phyloP scores from a whole-genome alignment of 2,329 filamentous ascomycete species.

The Sclerotinia sclerotiorum region DNA sequence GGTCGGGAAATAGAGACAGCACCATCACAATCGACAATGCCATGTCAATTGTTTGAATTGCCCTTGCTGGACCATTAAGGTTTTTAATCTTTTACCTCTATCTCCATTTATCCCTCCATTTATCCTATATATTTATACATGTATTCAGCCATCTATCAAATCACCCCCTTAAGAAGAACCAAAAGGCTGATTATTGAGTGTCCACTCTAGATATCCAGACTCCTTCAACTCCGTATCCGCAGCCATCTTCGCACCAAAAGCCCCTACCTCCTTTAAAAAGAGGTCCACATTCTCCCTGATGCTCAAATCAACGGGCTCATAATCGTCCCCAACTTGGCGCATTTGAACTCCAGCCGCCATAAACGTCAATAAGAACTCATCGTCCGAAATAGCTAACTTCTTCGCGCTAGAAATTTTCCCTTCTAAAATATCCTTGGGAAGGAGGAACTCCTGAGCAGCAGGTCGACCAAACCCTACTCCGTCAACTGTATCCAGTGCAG shows the following conservation, averaged over 20 bases:
- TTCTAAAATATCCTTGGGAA: slow-evolving; percentile 45
- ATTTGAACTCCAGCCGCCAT: slow-evolving; percentile 36
- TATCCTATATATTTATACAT: background rate
- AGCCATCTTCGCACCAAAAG: slow-evolving; percentile 45
- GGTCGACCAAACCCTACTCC: slow-evolving; percentile 52
- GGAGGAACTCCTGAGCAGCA: slow-evolving; percentile 46
- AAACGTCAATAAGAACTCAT: slow-evolving; percentile 48
- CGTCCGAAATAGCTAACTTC: slow-evolving; percentile 48
- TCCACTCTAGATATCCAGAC: slow-evolving; percentile 48
- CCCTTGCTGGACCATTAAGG: slow-evolving; percentile 15
- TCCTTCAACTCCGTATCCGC: slow-evolving; percentile 43
- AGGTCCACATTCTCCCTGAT: slow-evolving; percentile 48
- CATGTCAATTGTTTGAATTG: too few species aligned
- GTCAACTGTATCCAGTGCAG: slow-evolving; percentile 49
- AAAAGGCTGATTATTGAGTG: slow-evolving; percentile 30
- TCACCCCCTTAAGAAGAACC: background rate
- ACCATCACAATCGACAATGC: background rate
- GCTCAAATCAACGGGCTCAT: slow-evolving; percentile 54
- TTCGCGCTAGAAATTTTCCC: slow-evolving; percentile 51
- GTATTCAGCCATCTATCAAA: background rate
- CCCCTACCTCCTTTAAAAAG: slow-evolving; percentile 50
- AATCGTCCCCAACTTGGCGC: slow-evolving; percentile 51
- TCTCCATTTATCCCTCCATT: background rate
- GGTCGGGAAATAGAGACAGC: too few species aligned
- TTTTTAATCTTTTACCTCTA: background rate